These are phyloP conservation scores for Plenodomus lindquistii DNA, from an alignment of 2,329 filamentous ascomycete genomes.

Conservation along the genomic window DNA sequence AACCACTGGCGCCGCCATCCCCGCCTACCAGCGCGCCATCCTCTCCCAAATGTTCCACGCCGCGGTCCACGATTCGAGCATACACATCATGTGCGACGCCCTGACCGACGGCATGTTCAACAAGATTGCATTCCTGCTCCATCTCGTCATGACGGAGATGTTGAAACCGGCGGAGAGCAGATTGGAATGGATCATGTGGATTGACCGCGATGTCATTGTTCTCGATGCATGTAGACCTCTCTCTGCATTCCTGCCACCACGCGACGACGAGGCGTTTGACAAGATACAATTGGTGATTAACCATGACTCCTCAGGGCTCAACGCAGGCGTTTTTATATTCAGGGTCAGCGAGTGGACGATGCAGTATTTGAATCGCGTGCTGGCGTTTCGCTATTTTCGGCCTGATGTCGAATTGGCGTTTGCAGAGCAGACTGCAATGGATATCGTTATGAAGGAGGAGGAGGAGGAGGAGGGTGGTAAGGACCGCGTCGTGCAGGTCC, in stretches of 20 bases:
- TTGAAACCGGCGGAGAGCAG: constrained; percentile 44
- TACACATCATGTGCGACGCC: constrained; percentile 47
- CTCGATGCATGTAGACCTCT: constrained; percentile 48
- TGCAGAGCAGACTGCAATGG: constrained; percentile 49
- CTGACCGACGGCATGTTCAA: constrained; percentile 51
- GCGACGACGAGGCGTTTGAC: constrained; percentile 14
- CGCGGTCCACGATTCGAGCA: constrained; percentile 46
- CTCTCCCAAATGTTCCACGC: constrained; percentile 49
- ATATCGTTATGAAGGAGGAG: constrained; percentile 38
- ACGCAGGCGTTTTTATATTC: constrained; percentile 49
- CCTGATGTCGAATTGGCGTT: constrained; percentile 40
- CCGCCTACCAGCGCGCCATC: constrained; percentile 47
- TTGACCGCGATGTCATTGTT: constrained; percentile 50
- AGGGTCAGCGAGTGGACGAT: constrained; percentile 47
- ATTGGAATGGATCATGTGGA: constrained; percentile 51
- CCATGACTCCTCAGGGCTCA: constrained; percentile 47
- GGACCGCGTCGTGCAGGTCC: constrained; percentile 30
- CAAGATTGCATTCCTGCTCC: constrained; percentile 51
- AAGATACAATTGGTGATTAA: constrained; percentile 40
- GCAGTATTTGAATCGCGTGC: constrained; percentile 44
- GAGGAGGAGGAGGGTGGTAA: constrained; percentile 32
- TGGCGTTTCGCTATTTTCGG: constrained; percentile 45
- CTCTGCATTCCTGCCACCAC: constrained; percentile 44
- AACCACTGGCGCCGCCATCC: constrained; percentile 38
- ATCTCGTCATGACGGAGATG: constrained; percentile 41